A percentile compares a stretch with the other conserved stretches of the same genome.
phyloP scores from a whole-genome alignment of 2,329 filamentous ascomycete genomes.

The Pezicula neosporulosa region DNA sequence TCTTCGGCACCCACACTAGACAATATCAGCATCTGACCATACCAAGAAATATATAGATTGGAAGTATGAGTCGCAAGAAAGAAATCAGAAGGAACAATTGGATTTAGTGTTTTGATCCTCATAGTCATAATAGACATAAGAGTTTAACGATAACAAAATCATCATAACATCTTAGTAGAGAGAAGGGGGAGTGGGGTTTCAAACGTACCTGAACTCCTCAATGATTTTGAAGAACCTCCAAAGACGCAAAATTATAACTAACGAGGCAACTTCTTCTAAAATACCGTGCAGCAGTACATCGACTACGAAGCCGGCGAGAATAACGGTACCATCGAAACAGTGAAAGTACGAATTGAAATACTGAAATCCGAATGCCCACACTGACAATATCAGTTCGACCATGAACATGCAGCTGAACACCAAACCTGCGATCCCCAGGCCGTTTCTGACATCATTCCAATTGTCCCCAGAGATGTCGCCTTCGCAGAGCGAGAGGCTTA shows the following conservation, averaged over 20 bases:
- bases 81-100: too few species aligned
- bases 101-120: too few species aligned
- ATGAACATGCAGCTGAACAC: constrained; percentile 64
- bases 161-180: too few species aligned
- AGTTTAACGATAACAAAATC: too few species aligned
- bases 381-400: constrained; percentile 52
- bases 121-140: too few species aligned
- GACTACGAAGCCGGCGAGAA: constrained; percentile 57
- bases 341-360: constrained; percentile 60
- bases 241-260: constrained; percentile 64
- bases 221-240: constrained; percentile 71
- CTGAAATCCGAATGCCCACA: constrained; percentile 59
- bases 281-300: constrained; percentile 58
- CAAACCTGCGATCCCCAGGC: constrained; percentile 49
- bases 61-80: too few species aligned
- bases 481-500: constrained; percentile 46
- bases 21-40: too few species aligned
- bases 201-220: constrained; percentile 48
- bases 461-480: constrained; percentile 16
- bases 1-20: constrained; percentile 56
- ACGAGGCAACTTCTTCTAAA: constrained; percentile 59
- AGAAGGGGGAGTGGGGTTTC: too few species aligned
- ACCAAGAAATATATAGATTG: too few species aligned
- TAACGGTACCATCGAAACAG: constrained; percentile 60
- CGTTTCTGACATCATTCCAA: constrained; percentile 35